These are phyloP conservation scores for Fusarium heterosporum DNA, from an alignment of 2,329 filamentous ascomycete genomes.

Conservation along the genomic window DNA sequence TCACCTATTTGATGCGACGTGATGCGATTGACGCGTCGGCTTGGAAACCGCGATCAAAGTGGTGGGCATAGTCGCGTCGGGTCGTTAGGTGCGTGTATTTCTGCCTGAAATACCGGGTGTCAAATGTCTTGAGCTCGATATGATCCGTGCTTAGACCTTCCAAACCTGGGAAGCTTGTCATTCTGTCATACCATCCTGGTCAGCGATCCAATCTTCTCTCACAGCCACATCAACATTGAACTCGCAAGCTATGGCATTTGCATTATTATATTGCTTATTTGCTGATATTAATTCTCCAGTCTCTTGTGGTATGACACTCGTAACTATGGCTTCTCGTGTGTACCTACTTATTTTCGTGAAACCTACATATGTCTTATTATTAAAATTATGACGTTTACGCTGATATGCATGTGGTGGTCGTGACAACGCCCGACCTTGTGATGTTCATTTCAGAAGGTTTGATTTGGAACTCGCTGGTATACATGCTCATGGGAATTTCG, in stretches of 20 bases:
- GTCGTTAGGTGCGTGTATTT: slow-evolving; percentile 15
- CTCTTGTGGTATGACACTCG: not conserved
- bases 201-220: not conserved
- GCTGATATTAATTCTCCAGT: not conserved
- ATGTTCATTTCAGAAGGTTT: too few species aligned
- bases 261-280: not conserved
- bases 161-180: not conserved
- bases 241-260: not conserved
- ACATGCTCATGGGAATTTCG: too few species aligned
- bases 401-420: not conserved
- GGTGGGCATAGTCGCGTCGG: slow-evolving; percentile 47
- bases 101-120: not conserved
- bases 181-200: not conserved
- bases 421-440: not conserved
- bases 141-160: not conserved
- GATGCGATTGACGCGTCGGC: slow-evolving; percentile 48
- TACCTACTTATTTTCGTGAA: not conserved
- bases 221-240: not conserved
- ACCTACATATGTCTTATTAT: not conserved
- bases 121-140: not conserved
- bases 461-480: too few species aligned
- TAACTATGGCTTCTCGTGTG: not conserved
- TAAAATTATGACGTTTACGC: not conserved
- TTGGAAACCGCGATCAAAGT: slow-evolving; percentile 46
- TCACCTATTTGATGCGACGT: slow-evolving; percentile 40